phyloP scores from a whole-genome alignment of 2,329 filamentous ascomycete species.

The Tolypocladium ophioglossoides region DNA sequence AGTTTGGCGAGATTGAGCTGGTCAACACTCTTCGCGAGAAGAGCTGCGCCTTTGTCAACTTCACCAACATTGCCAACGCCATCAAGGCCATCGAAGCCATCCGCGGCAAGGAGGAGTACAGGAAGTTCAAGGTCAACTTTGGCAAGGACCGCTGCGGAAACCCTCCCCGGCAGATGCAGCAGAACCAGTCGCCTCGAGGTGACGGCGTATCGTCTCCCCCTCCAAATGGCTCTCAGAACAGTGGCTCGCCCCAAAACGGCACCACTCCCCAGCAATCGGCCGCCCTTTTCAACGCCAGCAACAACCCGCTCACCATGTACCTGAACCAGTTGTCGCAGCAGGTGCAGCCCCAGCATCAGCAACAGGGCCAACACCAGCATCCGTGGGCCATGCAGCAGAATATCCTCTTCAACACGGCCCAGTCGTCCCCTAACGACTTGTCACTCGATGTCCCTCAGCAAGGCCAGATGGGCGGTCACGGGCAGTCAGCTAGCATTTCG shows the following conservation, averaged over 20 bases:
- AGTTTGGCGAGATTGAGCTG: constrained; percentile 95
- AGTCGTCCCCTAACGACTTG: constrained; percentile 46
- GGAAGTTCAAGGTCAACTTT: constrained; percentile 99
- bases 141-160: constrained; percentile 98
- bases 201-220: constrained; percentile 49
- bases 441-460: constrained; percentile 49
- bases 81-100: constrained; percentile 99
- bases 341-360: constrained; percentile 62
- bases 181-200: constrained; percentile 55
- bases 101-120: constrained; percentile 90
- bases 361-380: constrained; percentile 65
- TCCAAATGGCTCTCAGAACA: constrained; percentile 49
- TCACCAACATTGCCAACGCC: constrained; percentile 98
- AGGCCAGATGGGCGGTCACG: constrained; percentile 50
- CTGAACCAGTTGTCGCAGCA: constrained; percentile 72
- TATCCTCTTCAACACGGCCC: constrained; percentile 66
- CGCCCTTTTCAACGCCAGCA: constrained; percentile 68
- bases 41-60: constrained; percentile 99
- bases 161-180: constrained; percentile 75
- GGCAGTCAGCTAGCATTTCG: constrained; percentile 55
- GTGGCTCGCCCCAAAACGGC: constrained; percentile 43
- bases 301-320: constrained; percentile 90
- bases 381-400: constrained; percentile 66
- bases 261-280: constrained; percentile 54
- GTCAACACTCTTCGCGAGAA: constrained; percentile 96